Conservation (phyloP, 1,139 yeast genomes). For the Debaryomyces coudertii region DNA sequence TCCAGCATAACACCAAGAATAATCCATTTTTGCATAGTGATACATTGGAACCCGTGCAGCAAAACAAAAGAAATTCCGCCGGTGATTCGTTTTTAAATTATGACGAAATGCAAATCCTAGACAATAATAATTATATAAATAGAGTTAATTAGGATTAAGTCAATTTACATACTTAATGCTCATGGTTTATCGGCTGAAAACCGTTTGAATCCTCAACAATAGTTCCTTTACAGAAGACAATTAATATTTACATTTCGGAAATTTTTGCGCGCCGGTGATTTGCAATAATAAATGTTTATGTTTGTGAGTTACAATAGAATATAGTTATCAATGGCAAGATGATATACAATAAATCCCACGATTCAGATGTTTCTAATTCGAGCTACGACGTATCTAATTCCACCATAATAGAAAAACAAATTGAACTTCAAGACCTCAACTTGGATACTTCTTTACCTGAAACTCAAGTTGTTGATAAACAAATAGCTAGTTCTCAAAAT, state of each 20-base stretch:
- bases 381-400: neutral
- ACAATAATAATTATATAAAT: constrained; percentile 23
- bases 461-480: neutral
- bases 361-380: neutral
- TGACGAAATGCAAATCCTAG: constrained; percentile 32
- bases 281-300: neutral
- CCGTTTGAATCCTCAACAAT: constrained; percentile 1
- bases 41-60: neutral
- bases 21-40: constrained; percentile 13
- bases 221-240: neutral
- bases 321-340: neutral
- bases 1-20: constrained; percentile 12
- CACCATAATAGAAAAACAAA: neutral
- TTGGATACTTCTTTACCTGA: neutral
- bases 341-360: constrained; percentile 1
- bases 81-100: constrained; percentile 30
- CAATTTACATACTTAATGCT: neutral
- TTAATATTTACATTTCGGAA: constrained; percentile 1
- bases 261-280: neutral
- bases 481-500: neutral
- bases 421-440: neutral
- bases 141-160: constrained; percentile 6
- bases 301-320: neutral
- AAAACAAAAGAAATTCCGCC: constrained; percentile 4
- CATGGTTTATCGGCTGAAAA: neutral